Conservation (phyloP, 495 filamentous ascomycete species). For the Neurospora sp. region DNA sequence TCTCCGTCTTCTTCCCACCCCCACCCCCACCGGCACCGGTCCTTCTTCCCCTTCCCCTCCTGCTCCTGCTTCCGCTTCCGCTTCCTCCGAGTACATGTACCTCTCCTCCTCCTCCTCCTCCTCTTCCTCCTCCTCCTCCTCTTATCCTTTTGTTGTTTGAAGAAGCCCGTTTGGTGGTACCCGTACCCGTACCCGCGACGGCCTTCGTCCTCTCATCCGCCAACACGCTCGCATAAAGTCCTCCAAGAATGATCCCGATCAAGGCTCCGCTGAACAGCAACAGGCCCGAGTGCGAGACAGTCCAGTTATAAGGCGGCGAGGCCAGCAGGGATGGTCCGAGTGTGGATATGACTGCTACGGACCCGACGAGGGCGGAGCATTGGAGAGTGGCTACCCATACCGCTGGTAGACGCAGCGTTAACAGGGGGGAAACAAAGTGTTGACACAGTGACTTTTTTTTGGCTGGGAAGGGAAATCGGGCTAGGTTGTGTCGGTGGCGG, state of each 20-base stretch:
- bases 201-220: slow-evolving; percentile 11
- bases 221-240: slow-evolving; percentile 4
- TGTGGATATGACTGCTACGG: slow-evolving; percentile 16
- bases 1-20: not conserved
- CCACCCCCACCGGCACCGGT: not conserved
- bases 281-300: slow-evolving; percentile 8
- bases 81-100: not conserved
- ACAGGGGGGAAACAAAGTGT: slow-evolving; percentile 19
- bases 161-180: not conserved
- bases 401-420: slow-evolving; percentile 14
- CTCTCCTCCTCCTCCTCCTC: not conserved
- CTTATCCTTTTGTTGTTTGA: too few species aligned
- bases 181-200: not conserved
- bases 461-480: not conserved
- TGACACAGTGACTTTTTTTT: not conserved
- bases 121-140: too few species aligned
- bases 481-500: not conserved
- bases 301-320: slow-evolving; percentile 17
- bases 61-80: not conserved
- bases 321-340: slow-evolving; percentile 16
- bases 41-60: not conserved
- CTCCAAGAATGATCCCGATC: slow-evolving; percentile 16
- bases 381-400: slow-evolving; percentile 21
- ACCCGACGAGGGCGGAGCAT: slow-evolving; percentile 19
- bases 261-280: slow-evolving; percentile 17